phyloP scores from a whole-genome alignment of 139 green algal species.

The Coelastrella sp. region DNA sequence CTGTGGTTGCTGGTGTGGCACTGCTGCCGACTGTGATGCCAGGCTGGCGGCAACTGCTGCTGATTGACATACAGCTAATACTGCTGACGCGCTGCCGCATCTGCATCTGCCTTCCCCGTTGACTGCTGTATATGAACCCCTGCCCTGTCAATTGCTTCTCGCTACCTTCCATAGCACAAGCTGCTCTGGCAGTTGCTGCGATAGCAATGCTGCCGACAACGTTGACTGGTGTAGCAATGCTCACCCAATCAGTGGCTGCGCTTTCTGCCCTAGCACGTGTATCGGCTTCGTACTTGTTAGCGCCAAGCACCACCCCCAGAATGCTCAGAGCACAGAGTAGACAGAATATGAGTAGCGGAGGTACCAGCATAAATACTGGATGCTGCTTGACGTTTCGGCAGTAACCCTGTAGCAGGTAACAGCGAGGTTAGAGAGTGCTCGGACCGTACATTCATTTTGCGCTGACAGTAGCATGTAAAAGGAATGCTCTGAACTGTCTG shows the following conservation, averaged over 20 bases:
- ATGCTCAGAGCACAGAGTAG: slow-evolving; percentile 22
- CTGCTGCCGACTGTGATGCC: too few species aligned
- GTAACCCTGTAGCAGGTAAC: slow-evolving; percentile 13
- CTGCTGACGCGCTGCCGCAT: not conserved
- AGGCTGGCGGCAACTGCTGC: not conserved
- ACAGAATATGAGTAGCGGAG: slow-evolving; percentile 26
- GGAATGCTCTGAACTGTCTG: not conserved
- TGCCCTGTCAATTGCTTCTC: not conserved
- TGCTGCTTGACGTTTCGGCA: slow-evolving; percentile 5
- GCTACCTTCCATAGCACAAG: not conserved
- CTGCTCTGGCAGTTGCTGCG: not conserved
- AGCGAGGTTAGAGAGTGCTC: too few species aligned
- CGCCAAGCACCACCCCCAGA: slow-evolving; percentile 16
- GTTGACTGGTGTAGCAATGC: not conserved
- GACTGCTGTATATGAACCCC: not conserved
- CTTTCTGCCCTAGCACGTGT: slow-evolving; percentile 17
- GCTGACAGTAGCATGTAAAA: not conserved
- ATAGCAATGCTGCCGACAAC: not conserved
- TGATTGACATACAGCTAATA: not conserved
- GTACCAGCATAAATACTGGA: slow-evolving; percentile 29
- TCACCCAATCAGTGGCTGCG: slow-evolving; percentile 42
- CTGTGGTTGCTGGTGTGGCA: too few species aligned
- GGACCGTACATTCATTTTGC: too few species aligned
- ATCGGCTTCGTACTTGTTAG: slow-evolving; percentile 32
- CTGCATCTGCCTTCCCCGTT: not conserved